phyloP scores from a whole-genome alignment of 2,329 filamentous ascomycete species.

The Magnaporthales sp. region DNA sequence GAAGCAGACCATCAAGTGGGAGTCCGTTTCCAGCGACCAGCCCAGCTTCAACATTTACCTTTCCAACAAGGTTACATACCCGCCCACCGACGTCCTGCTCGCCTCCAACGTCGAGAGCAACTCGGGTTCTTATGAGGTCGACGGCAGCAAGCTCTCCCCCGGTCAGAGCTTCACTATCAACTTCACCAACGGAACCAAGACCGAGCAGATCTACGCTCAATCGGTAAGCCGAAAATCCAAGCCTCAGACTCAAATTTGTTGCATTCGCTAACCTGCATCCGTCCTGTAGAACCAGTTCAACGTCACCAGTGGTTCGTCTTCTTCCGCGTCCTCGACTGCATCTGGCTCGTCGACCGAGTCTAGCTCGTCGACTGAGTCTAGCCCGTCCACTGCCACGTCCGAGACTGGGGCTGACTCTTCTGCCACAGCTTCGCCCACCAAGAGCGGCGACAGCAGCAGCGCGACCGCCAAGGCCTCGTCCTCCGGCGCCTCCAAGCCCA shows the following conservation, averaged over 20 bases:
- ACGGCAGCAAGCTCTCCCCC: background rate
- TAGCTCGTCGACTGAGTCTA: background rate
- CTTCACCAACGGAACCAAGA: conserved; percentile 3
- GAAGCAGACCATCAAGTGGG: background rate
- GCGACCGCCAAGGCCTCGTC: background rate
- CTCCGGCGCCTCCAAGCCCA: background rate
- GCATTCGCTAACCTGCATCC: background rate
- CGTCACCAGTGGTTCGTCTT: background rate
- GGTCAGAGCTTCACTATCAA: background rate
- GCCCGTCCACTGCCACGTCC: background rate
- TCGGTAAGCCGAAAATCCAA: background rate
- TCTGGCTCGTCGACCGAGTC: background rate
- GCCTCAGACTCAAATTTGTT: background rate
- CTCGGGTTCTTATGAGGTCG: background rate
- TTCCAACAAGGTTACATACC: background rate
- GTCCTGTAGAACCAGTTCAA: background rate
- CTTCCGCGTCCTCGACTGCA: background rate
- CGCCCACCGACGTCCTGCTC: background rate
- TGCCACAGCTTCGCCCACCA: background rate
- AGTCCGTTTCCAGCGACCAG: background rate
- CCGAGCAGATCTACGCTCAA: background rate
- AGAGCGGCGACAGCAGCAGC: background rate
- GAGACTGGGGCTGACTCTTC: background rate
- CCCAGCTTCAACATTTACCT: background rate
- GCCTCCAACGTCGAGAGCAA: background rate